A percentile compares a stretch with the other conserved stretches of the same genome.
Conservation (phyloP, 2,329 filamentous ascomycete genomes). For the Beauveria sp. region DNA sequence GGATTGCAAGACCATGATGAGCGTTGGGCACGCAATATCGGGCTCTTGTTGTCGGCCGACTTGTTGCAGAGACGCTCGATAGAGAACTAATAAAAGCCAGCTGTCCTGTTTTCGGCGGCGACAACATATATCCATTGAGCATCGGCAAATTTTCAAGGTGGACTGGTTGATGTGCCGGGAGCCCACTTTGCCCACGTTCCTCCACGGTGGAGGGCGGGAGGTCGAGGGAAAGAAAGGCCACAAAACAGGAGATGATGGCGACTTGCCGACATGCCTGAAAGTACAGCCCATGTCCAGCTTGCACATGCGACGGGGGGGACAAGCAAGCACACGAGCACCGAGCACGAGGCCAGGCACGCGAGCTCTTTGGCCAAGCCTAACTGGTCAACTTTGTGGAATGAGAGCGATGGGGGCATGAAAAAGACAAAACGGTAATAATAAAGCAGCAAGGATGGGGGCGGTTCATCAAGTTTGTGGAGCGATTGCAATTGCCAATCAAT, state of each 20-base stretch:
- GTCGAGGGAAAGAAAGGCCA: neutral
- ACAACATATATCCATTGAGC: neutral
- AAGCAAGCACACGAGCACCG: neutral
- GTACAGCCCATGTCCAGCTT: neutral
- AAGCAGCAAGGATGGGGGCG: too few species aligned
- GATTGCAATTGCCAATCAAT: too few species aligned
- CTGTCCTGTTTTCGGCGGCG: too few species aligned
- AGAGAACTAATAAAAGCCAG: neutral
- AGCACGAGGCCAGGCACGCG: conserved; percentile 16
- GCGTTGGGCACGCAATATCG: neutral
- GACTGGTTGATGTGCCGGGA: neutral
- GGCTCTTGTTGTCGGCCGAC: too few species aligned
- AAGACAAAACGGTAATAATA: too few species aligned
- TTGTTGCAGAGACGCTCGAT: too few species aligned
- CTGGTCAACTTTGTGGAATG: neutral
- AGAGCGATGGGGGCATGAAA: neutral
- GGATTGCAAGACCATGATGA: too few species aligned
- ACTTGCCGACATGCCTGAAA: neutral
- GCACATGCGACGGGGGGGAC: neutral
- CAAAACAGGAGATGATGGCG: neutral
- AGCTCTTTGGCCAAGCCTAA: conserved; percentile 1
- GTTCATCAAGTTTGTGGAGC: too few species aligned
- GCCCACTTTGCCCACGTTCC: neutral
- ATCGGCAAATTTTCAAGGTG: neutral
- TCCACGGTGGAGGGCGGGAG: neutral